A percentile compares a stretch with the other conserved stretches of the same genome.
These are phyloP conservation scores for Saturnispora gosingensis DNA, from an alignment of 805 yeast genomes.

Conservation along the genomic window DNA sequence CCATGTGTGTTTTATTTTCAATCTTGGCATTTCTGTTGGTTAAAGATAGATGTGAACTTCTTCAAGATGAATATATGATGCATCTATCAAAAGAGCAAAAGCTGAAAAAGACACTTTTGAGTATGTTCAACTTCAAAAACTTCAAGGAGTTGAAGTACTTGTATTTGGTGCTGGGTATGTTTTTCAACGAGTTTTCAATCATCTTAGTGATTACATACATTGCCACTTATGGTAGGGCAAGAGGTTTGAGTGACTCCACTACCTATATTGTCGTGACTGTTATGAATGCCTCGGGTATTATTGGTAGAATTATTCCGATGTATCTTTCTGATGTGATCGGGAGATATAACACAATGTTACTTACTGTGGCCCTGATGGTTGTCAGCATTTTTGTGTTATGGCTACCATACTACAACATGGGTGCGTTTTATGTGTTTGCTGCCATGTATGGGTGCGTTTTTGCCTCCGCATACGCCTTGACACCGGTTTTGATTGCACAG, in stretches of 20 bases:
- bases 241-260: constrained; percentile 34
- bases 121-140: too few species aligned
- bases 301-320: constrained; percentile 27
- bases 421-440: constrained; percentile 42
- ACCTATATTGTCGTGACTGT: constrained; percentile 42
- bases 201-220: constrained; percentile 43
- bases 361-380: constrained; percentile 36
- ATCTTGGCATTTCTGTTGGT: too few species aligned
- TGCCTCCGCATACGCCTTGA: constrained; percentile 49
- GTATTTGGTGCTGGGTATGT: constrained; percentile 12
- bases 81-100: too few species aligned
- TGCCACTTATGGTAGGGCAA: constrained; percentile 43
- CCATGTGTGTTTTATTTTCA: too few species aligned
- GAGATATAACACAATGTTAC: constrained; percentile 41
- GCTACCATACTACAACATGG: constrained; percentile 43
- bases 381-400: constrained; percentile 44
- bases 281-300: constrained; percentile 36
- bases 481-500: constrained; percentile 54
- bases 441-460: constrained; percentile 39
- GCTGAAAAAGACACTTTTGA: too few species aligned
- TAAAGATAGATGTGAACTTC: too few species aligned
- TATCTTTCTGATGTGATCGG: constrained; percentile 33
- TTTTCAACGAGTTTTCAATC: constrained; percentile 40
- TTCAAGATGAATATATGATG: too few species aligned
- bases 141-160: too few species aligned